These are phyloP conservation scores for Leccinum rimulosum DNA, from an alignment of 768 basidiomycete species.

Conservation along the genomic window DNA sequence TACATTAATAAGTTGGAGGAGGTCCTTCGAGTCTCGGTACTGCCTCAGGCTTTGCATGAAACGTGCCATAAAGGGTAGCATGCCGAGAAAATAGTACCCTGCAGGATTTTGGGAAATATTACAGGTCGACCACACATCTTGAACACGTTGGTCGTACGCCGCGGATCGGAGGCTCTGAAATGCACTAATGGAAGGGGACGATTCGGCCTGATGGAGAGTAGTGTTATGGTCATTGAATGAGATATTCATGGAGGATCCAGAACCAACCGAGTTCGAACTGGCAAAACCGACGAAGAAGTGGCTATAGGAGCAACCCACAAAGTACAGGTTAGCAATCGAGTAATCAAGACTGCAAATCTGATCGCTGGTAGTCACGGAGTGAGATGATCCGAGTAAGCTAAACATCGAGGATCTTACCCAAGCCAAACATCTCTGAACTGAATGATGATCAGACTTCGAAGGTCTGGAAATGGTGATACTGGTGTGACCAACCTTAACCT, in stretches of 20 bases:
- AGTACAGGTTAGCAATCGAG: conserved; percentile 66
- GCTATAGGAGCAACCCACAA: conserved; percentile 71
- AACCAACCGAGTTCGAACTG: not conserved
- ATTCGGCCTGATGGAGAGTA: not conserved
- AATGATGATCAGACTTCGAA: not conserved
- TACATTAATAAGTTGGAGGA: conserved; percentile 87
- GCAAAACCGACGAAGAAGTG: conserved; percentile 4
- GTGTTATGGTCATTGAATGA: not conserved
- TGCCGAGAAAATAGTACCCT: conserved; percentile 51
- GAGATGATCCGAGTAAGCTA: not conserved
- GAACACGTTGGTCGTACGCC: conserved; percentile 35
- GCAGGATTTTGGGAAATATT: conserved; percentile 53
- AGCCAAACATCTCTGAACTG: conserved; percentile 89
- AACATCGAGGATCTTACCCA: conserved; percentile 46
- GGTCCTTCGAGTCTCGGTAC: conserved; percentile 69
- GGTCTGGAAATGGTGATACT: not conserved
- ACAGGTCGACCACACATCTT: conserved; percentile 41
- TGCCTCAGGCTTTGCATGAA: conserved; percentile 84
- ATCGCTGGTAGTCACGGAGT: conserved; percentile 46
- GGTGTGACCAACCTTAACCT: conserved; percentile 60
- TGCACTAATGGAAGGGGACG: not conserved
- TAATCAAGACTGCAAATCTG: conserved; percentile 79
- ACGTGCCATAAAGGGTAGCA: conserved; percentile 72
- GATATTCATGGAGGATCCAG: not conserved
- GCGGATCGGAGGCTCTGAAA: not conserved